Conservation (phyloP, 176 grass and related monocot species). For the Poa pratensis region DNA sequence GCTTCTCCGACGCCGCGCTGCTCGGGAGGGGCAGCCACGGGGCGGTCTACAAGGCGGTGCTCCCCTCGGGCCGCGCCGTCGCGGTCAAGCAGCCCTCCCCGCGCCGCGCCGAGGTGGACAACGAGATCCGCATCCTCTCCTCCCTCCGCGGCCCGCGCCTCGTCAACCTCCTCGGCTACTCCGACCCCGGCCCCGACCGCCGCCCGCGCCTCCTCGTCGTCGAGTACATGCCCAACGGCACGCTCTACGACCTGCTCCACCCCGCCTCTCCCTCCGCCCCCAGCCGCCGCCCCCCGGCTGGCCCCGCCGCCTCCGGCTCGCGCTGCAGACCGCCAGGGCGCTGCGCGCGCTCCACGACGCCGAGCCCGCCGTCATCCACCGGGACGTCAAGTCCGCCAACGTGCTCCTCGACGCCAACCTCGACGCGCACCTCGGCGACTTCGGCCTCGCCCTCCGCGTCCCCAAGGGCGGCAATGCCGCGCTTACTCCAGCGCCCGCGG, state of each 20-base stretch:
- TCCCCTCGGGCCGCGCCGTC: constrained; percentile 69
- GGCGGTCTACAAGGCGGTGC: constrained; percentile 90
- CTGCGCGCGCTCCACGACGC: constrained; percentile 79
- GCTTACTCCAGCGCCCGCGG: constrained; percentile 59
- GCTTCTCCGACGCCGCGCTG: constrained; percentile 74
- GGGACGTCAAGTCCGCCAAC: constrained; percentile 82
- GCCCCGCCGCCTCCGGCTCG: constrained; percentile 78
- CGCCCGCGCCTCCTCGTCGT: constrained; percentile 69
- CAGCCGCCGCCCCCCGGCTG: constrained; percentile 65
- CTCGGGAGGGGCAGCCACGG: constrained; percentile 96
- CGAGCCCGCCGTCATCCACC: constrained; percentile 74
- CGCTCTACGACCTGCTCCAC: constrained; percentile 91
- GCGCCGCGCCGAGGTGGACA: constrained; percentile 93
- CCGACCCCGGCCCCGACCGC: constrained; percentile 46
- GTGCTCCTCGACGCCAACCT: constrained; percentile 76
- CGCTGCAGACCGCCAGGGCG: constrained; percentile 79
- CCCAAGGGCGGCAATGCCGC: constrained; percentile 37
- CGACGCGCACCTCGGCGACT: constrained; percentile 91
- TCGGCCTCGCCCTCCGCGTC: constrained; percentile 77
- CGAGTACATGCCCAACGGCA: constrained; percentile 98
- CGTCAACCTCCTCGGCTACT: constrained; percentile 93
- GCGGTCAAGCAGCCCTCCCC: constrained; percentile 95
- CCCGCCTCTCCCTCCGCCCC: constrained; percentile 60
- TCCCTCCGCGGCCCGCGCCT: constrained; percentile 74
- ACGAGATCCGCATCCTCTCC: constrained; percentile 92